Evolutionary conservation across 768 basidiomycete genomes (phyloP).

Genomic region (Tubosaeta brunneosetosa): DNA sequence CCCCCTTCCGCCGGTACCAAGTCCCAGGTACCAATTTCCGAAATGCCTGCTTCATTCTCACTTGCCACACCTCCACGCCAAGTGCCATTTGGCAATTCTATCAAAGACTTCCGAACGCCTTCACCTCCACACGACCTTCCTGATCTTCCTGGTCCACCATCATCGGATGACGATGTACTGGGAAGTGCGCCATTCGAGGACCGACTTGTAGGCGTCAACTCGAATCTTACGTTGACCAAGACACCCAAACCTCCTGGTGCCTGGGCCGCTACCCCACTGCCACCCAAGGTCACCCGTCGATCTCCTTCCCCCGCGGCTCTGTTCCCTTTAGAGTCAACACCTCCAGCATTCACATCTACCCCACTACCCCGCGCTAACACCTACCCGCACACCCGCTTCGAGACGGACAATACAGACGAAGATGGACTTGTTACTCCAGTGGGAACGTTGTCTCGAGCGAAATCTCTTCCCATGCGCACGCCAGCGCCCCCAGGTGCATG

Average conservation of each 20-base stretch:
- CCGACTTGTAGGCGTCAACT: constrained; percentile 11
- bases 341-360: constrained; percentile 24
- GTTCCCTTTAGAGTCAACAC: constrained; percentile 25
- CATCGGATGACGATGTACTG: constrained; percentile 44
- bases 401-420: constrained; percentile 16
- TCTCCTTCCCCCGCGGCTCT: constrained; percentile 13
- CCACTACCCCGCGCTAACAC: constrained; percentile 18
- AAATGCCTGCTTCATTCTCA: constrained; percentile 15
- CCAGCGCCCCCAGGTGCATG: constrained; percentile 71
- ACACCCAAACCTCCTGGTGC: constrained; percentile 46
- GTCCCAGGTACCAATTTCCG: constrained; percentile 1
- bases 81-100: constrained; percentile 37
- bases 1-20: constrained; percentile 13
- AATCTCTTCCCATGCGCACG: constrained; percentile 46
- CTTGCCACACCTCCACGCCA: constrained; percentile 48
- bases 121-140: constrained; percentile 60
- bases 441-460: constrained; percentile 45
- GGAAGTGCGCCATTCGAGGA: constrained; percentile 21
- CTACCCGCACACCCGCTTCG: constrained; percentile 13
- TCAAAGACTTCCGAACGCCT: constrained; percentile 53
- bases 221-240: constrained; percentile 34
- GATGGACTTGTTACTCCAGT: constrained; percentile 40
- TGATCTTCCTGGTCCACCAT: constrained; percentile 63
- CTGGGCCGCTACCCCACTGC: constrained; percentile 40
- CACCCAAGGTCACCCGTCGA: constrained; percentile 13